Percentiles rank a stretch among this genome's conserved stretches.
Conservation (phyloP, 2,329 filamentous ascomycete genomes). For the Stromatinia cepivora region DNA sequence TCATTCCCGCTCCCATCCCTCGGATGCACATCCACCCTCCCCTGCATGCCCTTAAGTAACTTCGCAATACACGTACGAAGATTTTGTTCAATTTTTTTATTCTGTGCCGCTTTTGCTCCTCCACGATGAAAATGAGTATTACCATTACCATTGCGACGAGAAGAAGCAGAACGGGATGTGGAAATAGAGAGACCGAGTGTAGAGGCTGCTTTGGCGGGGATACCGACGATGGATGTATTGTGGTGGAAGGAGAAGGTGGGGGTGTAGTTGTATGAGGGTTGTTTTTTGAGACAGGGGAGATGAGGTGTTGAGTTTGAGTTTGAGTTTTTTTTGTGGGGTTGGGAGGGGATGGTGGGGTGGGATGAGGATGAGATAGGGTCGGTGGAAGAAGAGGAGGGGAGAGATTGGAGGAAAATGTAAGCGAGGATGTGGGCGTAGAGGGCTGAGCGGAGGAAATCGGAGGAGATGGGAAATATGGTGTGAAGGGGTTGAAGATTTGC, state of each 20-base stretch:
- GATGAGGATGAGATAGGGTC: background rate
- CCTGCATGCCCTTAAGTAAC: slow-evolving; percentile 23
- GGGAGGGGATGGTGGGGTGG: slow-evolving; percentile 21
- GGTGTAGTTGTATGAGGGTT: slow-evolving; percentile 5
- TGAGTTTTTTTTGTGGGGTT: slow-evolving; percentile 6
- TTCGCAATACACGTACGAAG: slow-evolving; percentile 21
- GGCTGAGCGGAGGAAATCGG: slow-evolving; percentile 28
- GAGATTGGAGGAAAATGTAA: slow-evolving; percentile 31
- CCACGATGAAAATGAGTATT: background rate
- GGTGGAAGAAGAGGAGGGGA: background rate
- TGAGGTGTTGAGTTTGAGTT: background rate
- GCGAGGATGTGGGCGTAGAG: slow-evolving; percentile 38
- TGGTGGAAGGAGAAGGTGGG: background rate
- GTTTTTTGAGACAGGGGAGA: background rate
- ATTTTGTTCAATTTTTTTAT: slow-evolving; percentile 16
- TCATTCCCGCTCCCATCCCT: slow-evolving; percentile 4
- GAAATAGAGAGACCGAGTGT: slow-evolving; percentile 23
- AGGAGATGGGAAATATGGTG: slow-evolving; percentile 35
- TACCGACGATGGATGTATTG: slow-evolving; percentile 14
- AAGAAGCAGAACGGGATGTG: background rate
- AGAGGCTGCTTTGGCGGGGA: slow-evolving; percentile 28
- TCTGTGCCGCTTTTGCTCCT: background rate
- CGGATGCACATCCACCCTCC: slow-evolving; percentile 5
- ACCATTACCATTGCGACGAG: background rate
- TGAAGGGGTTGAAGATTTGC: slow-evolving; percentile 32